Evolutionary conservation across 2,329 filamentous ascomycete species (phyloP).

Genomic region (Fusarium pseudocircinatum): DNA sequence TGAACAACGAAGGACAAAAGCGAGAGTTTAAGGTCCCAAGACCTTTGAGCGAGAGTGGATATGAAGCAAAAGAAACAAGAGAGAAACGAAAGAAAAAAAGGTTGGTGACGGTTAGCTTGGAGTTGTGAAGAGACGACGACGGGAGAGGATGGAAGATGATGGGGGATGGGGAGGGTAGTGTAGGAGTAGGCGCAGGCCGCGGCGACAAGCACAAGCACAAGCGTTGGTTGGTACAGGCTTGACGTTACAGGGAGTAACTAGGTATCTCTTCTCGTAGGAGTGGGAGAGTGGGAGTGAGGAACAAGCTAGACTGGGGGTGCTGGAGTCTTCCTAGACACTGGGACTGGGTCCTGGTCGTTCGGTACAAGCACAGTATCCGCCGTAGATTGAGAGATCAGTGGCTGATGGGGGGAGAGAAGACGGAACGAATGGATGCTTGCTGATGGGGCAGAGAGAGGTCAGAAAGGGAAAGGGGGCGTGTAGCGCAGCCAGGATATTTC

Average conservation of each 20-base stretch:
- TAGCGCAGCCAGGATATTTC: conserved; percentile 33
- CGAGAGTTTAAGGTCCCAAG: conserved; percentile 31
- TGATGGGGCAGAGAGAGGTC: conserved; percentile 2
- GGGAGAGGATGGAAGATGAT: conserved; percentile 17
- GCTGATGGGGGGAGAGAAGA: conserved; percentile 14
- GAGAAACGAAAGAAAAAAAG: conserved; percentile 18
- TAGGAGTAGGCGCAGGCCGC: conserved; percentile 25
- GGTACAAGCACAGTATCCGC: not conserved
- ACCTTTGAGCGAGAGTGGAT: conserved; percentile 33
- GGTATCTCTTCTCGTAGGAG: not conserved
- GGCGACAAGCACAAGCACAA: conserved; percentile 2
- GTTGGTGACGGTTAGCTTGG: conserved; percentile 23
- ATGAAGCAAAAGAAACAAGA: conserved; percentile 28
- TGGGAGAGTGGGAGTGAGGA: conserved; percentile 2
- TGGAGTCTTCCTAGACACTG: conserved; percentile 14
- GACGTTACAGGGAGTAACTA: not conserved
- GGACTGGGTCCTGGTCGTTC: conserved; percentile 9
- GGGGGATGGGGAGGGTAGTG: conserved; percentile 35
- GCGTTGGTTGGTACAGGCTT: not conserved
- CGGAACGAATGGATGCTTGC: conserved; percentile 13
- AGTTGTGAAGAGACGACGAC: conserved; percentile 29
- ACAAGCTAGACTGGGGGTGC: conserved; percentile 29
- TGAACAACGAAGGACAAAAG: conserved; percentile 34
- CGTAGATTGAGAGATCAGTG: conserved; percentile 18
- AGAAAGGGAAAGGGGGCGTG: conserved; percentile 18